Conservation (phyloP, 768 basidiomycete species). For the Amylocystis lapponica region DNA sequence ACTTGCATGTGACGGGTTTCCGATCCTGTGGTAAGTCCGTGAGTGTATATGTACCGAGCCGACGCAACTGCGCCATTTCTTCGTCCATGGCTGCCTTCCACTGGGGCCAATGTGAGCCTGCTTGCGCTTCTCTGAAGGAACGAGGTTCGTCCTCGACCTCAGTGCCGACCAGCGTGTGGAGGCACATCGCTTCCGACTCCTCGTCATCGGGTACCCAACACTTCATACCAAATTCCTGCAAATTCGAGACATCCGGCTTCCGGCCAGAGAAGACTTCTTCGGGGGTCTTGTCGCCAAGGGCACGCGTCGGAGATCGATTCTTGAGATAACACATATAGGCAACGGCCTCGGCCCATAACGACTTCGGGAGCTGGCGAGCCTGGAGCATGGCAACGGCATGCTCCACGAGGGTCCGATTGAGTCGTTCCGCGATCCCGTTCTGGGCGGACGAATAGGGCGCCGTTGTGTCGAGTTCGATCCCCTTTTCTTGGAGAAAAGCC, state of each 20-base stretch:
- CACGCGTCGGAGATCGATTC: slow-evolving; percentile 15
- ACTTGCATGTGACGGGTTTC: no score
- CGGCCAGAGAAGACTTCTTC: slow-evolving; percentile 16
- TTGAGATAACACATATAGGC: slow-evolving; percentile 12
- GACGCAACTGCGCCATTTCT: slow-evolving; percentile 3
- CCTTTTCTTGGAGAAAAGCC: slow-evolving; percentile 7
- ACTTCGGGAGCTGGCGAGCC: slow-evolving; percentile 9
- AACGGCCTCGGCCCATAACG: slow-evolving; percentile 19
- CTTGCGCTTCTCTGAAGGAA: slow-evolving; percentile 3
- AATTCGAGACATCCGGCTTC: slow-evolving; percentile 18
- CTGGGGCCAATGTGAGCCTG: slow-evolving; percentile 2
- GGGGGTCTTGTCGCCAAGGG: slow-evolving; percentile 14
- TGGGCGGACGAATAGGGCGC: slow-evolving; percentile 16
- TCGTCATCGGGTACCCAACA: slow-evolving; percentile 10
- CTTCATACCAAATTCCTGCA: slow-evolving; percentile 17
- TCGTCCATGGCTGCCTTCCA: slow-evolving; percentile 6
- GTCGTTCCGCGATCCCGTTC: slow-evolving; percentile 21
- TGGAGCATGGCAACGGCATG: slow-evolving; percentile 13
- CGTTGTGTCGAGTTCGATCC: slow-evolving; percentile 15
- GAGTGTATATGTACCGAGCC: slow-evolving; percentile 26
- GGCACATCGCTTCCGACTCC: background rate
- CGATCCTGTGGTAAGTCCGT: slow-evolving; percentile 25
- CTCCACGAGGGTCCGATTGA: slow-evolving; percentile 16
- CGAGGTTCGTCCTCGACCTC: slow-evolving; percentile 1
- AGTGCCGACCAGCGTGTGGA: slow-evolving; percentile 3